Percentiles rank a stretch among this genome's conserved stretches.
Evolutionary conservation across 106 monocot species (phyloP).

Genomic region (Dendrobium chrysotoxum): DNA sequence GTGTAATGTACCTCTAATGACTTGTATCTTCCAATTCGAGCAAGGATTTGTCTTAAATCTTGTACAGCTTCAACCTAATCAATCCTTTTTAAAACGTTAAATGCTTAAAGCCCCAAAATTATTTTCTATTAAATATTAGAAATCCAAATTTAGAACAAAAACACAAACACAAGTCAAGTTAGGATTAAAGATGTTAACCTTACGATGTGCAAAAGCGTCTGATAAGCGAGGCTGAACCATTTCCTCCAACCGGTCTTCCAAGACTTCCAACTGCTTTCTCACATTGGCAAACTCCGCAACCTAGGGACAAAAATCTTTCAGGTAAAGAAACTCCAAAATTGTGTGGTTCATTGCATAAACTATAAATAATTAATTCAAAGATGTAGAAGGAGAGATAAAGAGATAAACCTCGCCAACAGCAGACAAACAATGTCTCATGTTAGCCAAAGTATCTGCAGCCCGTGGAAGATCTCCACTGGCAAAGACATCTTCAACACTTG

Average conservation of each 20-base stretch:
- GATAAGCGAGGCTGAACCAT: slow-evolving; percentile 90
- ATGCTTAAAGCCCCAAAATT: not conserved
- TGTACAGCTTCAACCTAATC: slow-evolving; percentile 85
- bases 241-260: slow-evolving; percentile 93
- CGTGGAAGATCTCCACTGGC: slow-evolving; percentile 97
- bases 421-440: slow-evolving; percentile 95
- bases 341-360: not conserved
- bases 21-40: slow-evolving; percentile 85
- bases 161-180: not conserved
- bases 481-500: slow-evolving; percentile 97
- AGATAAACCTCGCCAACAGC: slow-evolving; percentile 84
- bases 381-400: not conserved
- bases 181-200: slow-evolving; percentile 27
- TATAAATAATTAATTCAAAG: not conserved
- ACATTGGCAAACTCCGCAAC: slow-evolving; percentile 99
- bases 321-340: not conserved
- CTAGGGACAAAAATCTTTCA: slow-evolving; percentile 22
- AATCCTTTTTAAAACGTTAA: not conserved
- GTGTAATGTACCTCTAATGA: slow-evolving; percentile 80
- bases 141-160: not conserved
- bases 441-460: slow-evolving; percentile 94
- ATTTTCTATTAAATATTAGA: not conserved
- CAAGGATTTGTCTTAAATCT: slow-evolving; percentile 81
- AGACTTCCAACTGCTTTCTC: slow-evolving; percentile 89
- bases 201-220: slow-evolving; percentile 81